A percentile compares a stretch with the other conserved stretches of the same genome.
Evolutionary conservation across 257 asterid genomes (phyloP).

Genomic region (Catharanthus roseus): DNA sequence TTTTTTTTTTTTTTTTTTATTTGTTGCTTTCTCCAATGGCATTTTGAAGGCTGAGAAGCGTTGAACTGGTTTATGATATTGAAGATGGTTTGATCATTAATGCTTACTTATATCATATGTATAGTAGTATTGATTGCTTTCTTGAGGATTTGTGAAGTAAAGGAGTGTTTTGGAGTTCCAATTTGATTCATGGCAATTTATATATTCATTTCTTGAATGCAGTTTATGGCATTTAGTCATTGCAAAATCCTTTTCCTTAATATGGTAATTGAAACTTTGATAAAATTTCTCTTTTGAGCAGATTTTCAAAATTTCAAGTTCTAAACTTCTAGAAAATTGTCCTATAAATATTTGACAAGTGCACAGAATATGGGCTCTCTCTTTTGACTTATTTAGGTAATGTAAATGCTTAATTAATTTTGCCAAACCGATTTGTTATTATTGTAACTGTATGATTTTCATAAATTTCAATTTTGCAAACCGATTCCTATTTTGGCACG

Average conservation of each 20-base stretch:
- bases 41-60: not conserved
- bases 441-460: not conserved
- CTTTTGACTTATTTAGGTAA: not conserved
- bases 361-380: not conserved
- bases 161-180: not conserved
- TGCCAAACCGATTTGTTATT: not conserved
- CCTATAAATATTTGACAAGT: not conserved
- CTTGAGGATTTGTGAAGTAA: not conserved
- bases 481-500: not conserved
- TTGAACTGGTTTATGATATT: not conserved
- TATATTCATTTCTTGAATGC: not conserved
- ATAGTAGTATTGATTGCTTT: not conserved
- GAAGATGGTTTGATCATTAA: slow-evolving; percentile 5
- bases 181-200: not conserved
- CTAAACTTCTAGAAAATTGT: not conserved
- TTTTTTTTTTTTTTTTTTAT: not conserved
- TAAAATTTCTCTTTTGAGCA: not conserved
- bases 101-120: not conserved
- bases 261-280: not conserved
- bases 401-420: not conserved
- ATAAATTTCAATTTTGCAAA: not conserved
- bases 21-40: not conserved
- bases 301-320: not conserved
- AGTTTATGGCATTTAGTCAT: not conserved
- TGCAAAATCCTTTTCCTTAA: not conserved